A percentile compares a stretch with the other conserved stretches of the same genome.
phyloP scores from a whole-genome alignment of 306 rosid genomes.

The Vigna hirtella region DNA sequence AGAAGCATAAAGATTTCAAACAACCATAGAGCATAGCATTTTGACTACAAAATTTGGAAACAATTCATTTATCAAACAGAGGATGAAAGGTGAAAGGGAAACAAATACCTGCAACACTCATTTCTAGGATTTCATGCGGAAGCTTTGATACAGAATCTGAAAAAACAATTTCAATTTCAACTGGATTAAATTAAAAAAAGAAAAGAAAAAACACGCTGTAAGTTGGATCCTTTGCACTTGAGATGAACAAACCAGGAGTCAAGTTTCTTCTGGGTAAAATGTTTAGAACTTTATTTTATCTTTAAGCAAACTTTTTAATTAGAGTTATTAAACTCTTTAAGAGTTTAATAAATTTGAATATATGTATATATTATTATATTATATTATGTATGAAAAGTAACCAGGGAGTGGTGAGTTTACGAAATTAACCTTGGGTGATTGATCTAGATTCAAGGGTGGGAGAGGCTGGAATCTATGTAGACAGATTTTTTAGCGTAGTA shows the following conservation, averaged over 20 bases:
- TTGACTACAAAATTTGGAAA: background rate
- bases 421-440: conserved; percentile 63
- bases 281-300: no score
- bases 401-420: conserved; percentile 55
- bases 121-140: background rate
- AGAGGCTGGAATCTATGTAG: conserved; percentile 42
- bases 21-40: background rate
- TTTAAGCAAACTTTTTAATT: no score
- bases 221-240: background rate
- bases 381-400: conserved; percentile 14
- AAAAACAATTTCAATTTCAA: background rate
- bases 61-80: background rate
- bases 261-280: no score
- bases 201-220: background rate
- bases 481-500: conserved; percentile 52
- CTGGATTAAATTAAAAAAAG: background rate
- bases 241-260: no score
- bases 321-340: no score
- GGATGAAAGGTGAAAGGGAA: background rate
- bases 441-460: conserved; percentile 49
- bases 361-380: background rate
- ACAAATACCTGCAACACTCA: conserved; percentile 28
- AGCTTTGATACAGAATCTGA: background rate
- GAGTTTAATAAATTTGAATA: no score
- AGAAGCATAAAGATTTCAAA: background rate